Base-by-base conservation (phyloP, 352 stramenopile genomes). In the Pilasporangium apinafurcum region DNA sequence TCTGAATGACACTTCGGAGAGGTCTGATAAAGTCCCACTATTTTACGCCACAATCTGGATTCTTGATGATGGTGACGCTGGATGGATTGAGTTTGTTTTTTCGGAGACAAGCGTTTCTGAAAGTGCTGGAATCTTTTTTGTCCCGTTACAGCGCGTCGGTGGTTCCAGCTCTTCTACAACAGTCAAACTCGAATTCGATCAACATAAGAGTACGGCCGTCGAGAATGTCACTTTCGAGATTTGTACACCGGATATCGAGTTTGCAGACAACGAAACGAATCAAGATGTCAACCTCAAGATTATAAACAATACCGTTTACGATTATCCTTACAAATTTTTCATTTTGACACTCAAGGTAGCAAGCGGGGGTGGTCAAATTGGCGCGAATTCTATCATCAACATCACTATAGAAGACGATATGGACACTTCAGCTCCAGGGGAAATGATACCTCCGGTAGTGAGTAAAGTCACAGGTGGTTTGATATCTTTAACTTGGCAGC, bases 21-120 rank as follows among this genome's bases (percentile, higher is more conserved):
- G 66, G 21, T 69, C 55, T 1, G 62, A 76, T 20, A 16, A 29
- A 1, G 52, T 80, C 5, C 18, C 27, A 2, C 37, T 53, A 2
- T 48, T 33, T 14, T 50, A n/a, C 1, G 41, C 46, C 5, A 53
- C 44, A 13, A 53, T 83, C 8, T 60, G 48, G 2, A 77, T 86
- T 34, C 7, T 38, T 1, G 74, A 86, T 36, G 74, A 84, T 17
- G 74, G 68, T 0, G 74, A 86, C 35, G 70, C 67, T 18, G 74
- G 74, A 3, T 51, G 24, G 34, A 66, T 86, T 26, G 60, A 60
- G 4, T 86, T 86, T 55, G 48, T 21, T 4, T 29, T 33, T 4
- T 28, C 25, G 1, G 37, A 53, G 1, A 17, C 68, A 1, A 45
- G 14, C 0, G 54, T 75, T 1, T 17, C 36, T 8, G 74, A 86